Conservation (phyloP, 495 filamentous ascomycete species). For the Aspergillus bertholletiae region DNA sequence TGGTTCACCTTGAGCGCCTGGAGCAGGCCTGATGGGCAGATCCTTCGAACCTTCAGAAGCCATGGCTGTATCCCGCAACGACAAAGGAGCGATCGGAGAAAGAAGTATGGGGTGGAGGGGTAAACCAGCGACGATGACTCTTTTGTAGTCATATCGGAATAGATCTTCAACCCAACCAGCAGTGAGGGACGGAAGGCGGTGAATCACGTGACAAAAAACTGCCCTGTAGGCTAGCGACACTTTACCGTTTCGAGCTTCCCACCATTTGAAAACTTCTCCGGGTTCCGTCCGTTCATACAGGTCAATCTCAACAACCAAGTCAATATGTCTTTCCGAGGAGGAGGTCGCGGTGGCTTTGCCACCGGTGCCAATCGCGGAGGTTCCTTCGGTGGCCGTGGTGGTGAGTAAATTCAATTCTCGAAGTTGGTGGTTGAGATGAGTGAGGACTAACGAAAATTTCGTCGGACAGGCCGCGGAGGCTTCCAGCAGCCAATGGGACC, state of each 20-base stretch:
- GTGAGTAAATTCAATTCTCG: constrained; percentile 22
- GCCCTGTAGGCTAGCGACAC: constrained; percentile 44
- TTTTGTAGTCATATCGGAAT: constrained; percentile 9
- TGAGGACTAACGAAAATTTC: constrained; percentile 40
- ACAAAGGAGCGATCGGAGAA: constrained; percentile 19
- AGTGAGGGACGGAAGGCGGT: constrained; percentile 36
- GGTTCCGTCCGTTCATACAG: constrained; percentile 21
- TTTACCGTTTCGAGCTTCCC: constrained; percentile 48
- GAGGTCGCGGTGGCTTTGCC: constrained; percentile 39
- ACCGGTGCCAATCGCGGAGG: constrained; percentile 51
- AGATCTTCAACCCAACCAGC: constrained; percentile 10
- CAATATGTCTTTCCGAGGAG: constrained; percentile 54
- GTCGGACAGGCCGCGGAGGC: constrained; percentile 54
- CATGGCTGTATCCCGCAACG: constrained; percentile 23
- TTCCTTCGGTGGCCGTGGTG: constrained; percentile 43
- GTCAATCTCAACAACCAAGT: constrained; percentile 22
- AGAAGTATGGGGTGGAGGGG: constrained; percentile 8
- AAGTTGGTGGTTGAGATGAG: constrained; percentile 1
- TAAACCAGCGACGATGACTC: constrained; percentile 17
- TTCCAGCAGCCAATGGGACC: constrained; percentile 63
- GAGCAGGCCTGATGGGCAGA: constrained; percentile 36
- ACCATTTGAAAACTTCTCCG: constrained; percentile 50
- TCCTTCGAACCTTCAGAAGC: constrained; percentile 40
- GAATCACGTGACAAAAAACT: constrained; percentile 38
- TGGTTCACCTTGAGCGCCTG: constrained; percentile 27